Base-by-base conservation (phyloP, 225 moss, liverwort and hornwort genomes). In the Pseudoscleropodium purum region DNA sequence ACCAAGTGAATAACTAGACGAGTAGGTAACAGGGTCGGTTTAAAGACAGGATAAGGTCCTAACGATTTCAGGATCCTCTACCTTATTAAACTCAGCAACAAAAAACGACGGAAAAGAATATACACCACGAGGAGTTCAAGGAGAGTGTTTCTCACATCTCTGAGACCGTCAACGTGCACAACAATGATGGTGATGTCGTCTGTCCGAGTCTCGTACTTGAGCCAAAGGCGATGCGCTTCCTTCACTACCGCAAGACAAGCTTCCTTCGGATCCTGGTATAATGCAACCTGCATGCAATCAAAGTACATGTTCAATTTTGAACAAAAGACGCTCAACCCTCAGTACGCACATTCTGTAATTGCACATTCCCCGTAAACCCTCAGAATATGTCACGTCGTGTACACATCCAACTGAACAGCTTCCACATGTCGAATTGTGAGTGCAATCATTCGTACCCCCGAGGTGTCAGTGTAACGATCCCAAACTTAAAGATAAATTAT, bases 171-270 rank as follows among this genome's bases (percentile, higher is more conserved):
- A 76, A 99, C 90, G 73, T 93, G 96, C 63, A 97, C 99, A 72
- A 99, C 96, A 52, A 99, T 97, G 75, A 99, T 91, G 56, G 99
- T 97, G 64, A 99, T 99, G 82, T 99, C 99, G 88, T 99, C 99
- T 54, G 99, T 96, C 54, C 99, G 96, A 31, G 99, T 96, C 88
- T 99, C 99, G 76, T 96, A 97, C 86, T 97, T 97, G 86, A 99
- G 91, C 99, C 99, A 99, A 57, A 99, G 95, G 31, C 99, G 96
- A 78, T 99, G 96, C 6, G 99, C 95, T 90, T 99, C 99, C 76
- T 96, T 97, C 88, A 97, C 95, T 74, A 99, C 93, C 25, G 97
- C 97, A 37, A 96, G 91, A 90, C 99, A 99, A 61, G 99, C 99
- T 45, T 97, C 97, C 89, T 97, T 97, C 31, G 99, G 99, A 88